Base-by-base conservation (phyloP, 352 stramenopile species). In the Saprolegnia diclina region DNA sequence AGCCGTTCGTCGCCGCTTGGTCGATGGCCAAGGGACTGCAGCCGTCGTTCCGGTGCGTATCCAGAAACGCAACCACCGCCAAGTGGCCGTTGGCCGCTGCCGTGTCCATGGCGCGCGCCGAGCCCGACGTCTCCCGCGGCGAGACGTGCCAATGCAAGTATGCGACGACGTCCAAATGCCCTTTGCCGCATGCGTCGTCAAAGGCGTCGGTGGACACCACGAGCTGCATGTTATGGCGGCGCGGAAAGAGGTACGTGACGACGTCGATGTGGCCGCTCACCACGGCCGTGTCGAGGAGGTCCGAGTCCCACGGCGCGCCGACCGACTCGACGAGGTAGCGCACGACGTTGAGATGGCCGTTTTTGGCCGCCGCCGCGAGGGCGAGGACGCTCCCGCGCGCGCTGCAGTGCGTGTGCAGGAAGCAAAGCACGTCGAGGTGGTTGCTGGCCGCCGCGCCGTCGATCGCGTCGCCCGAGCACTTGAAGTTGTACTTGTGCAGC, bases 341-440 rank as follows among this genome's bases (percentile, higher is more conserved):
- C 53, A 79, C 74, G 67, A 80, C 77, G 4, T 64, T 16, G 5
- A 38, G 18, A 5, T 79, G 73, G 24, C 71, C 71, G 24, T 79
- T 73, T 7, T 48, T 48, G 13, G 42, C 42, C 42, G 42, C 42
- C 13, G 42, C 18, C 42, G 42, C 11, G 42, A 48, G 11, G 11
- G 42, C 42, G 13, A n/a, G 11, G 13, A n/a, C 42, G 42, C 42
- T 48, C 3, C 42, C 11, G 42, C 42, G 13, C 42, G 11, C 42
- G 42, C 3, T 7, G n/a, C 57, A 40, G 1, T 54, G 21, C 4
- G 26, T 18, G 14, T 40, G 40, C 38, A 66, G 45, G 16, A 66
- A 55, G 22, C 38, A 9, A 2, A 66, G 21, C 3, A 66, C 35
- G 16, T 19, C 16, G 5, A 66, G 22, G 22, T 56, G 57, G 4